Conservation (phyloP, 1,139 yeast species). For the Kodamaea sp. region DNA sequence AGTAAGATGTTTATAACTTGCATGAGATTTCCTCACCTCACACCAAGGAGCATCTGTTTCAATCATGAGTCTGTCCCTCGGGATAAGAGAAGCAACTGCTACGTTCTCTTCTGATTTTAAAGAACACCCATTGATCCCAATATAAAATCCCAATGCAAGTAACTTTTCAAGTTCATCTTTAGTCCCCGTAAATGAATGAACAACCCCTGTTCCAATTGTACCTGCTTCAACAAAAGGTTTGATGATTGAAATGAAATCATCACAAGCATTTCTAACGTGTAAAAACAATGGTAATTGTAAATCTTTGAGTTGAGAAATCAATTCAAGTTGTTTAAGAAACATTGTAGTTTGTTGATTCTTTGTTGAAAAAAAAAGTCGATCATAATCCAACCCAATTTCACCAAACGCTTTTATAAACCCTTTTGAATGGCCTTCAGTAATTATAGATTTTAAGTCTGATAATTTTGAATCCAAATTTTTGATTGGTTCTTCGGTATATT, state of each 20-base stretch:
- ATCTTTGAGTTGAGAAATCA: constrained; percentile 46
- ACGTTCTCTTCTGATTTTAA: constrained; percentile 73
- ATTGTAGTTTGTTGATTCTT: constrained; percentile 61
- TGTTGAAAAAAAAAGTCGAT: constrained; percentile 73
- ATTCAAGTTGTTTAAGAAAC: constrained; percentile 68
- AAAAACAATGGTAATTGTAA: constrained; percentile 72
- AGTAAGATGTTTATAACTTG: constrained; percentile 56
- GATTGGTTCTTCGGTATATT: constrained; percentile 21
- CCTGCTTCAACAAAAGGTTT: constrained; percentile 50
- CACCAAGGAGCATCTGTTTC: constrained; percentile 99
- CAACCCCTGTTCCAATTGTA: constrained; percentile 59
- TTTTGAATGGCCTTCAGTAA: constrained; percentile 42
- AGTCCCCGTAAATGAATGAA: constrained; percentile 92
- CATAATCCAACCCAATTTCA: constrained; percentile 92
- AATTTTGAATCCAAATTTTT: constrained; percentile 38
- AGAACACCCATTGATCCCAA: constrained; percentile 93
- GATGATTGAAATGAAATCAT: constrained; percentile 66
- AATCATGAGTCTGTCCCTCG: constrained; percentile 64
- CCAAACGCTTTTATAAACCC: constrained; percentile 78
- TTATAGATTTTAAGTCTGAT: constrained; percentile 45
- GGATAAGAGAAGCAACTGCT: constrained; percentile 61
- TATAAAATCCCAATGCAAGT: constrained; percentile 57
- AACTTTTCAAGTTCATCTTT: constrained; percentile 53
- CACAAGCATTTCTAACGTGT: constrained; percentile 86
- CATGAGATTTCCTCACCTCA: constrained; percentile 81